Percentiles rank a stretch among this genome's conserved stretches.
Conservation (phyloP, 306 rosid species). For the Amphicarpaea edgeworthii region DNA sequence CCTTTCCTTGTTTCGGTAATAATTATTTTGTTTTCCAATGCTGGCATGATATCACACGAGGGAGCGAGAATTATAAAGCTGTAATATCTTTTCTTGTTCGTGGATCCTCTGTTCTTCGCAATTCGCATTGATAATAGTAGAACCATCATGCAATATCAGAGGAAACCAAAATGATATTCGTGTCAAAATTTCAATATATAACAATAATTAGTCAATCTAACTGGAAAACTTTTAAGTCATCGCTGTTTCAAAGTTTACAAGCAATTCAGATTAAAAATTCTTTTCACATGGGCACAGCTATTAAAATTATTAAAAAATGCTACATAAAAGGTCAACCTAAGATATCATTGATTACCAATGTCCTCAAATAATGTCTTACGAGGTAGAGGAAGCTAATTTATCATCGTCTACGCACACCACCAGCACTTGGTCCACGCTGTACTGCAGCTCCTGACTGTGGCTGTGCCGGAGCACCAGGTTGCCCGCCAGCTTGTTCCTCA, state of each 20-base stretch:
- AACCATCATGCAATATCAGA: constrained; percentile 1
- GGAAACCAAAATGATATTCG: constrained; percentile 28
- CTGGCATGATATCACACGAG: neutral
- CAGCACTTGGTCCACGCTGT: constrained; percentile 74
- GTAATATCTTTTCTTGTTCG: neutral
- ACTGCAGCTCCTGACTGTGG: constrained; percentile 60
- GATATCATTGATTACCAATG: constrained; percentile 28
- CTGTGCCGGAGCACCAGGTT: constrained; percentile 48
- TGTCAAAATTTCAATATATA: constrained; percentile 43
- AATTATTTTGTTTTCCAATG: neutral
- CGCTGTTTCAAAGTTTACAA: constrained; percentile 29
- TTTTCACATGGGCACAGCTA: constrained; percentile 27
- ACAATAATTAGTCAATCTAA: constrained; percentile 44
- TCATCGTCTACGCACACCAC: constrained; percentile 78
- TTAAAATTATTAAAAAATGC: constrained; percentile 35
- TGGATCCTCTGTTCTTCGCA: neutral
- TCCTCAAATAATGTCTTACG: constrained; percentile 29
- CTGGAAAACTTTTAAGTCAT: neutral
- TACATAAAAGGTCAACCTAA: constrained; percentile 43
- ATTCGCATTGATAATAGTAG: neutral
- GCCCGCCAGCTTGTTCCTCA: constrained; percentile 78
- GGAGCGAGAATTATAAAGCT: neutral
- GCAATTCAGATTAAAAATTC: neutral
- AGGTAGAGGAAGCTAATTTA: constrained; percentile 31
- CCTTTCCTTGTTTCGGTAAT: neutral